A percentile compares a stretch with the other conserved stretches of the same genome.
These are phyloP conservation scores for Alternaria triticina DNA, from an alignment of 2,329 filamentous ascomycete genomes.

Conservation along the genomic window DNA sequence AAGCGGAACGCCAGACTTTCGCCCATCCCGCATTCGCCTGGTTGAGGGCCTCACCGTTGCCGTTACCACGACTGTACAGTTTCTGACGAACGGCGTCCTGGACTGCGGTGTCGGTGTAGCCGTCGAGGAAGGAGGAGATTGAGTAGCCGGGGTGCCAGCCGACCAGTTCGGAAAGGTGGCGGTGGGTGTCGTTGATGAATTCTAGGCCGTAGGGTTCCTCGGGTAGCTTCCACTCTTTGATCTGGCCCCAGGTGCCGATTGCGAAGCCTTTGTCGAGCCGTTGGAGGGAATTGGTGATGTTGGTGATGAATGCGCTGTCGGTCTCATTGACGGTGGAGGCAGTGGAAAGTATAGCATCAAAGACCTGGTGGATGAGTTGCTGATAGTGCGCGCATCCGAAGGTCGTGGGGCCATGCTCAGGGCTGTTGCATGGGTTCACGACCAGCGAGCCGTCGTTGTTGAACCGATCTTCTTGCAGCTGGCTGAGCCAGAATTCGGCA, in stretches of 20 bases:
- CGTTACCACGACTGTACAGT: slow-evolving; percentile 55
- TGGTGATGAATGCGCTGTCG: slow-evolving; percentile 42
- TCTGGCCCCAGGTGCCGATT: slow-evolving; percentile 51
- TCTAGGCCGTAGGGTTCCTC: slow-evolving; percentile 47
- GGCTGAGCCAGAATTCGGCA: slow-evolving; percentile 63
- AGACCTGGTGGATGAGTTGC: slow-evolving; percentile 56
- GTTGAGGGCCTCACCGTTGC: slow-evolving; percentile 47
- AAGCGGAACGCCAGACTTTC: slow-evolving; percentile 64
- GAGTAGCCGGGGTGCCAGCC: slow-evolving; percentile 64
- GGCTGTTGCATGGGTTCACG: slow-evolving; percentile 65
- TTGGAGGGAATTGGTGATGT: slow-evolving; percentile 52
- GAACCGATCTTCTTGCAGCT: slow-evolving; percentile 59
- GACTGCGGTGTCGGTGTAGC: slow-evolving; percentile 55
- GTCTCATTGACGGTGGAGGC: slow-evolving; percentile 24
- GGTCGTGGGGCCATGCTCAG: slow-evolving; percentile 60
- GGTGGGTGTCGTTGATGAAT: slow-evolving; percentile 54
- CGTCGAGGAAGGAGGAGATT: slow-evolving; percentile 50
- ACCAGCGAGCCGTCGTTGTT: slow-evolving; percentile 61
- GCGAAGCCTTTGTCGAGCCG: slow-evolving; percentile 61
- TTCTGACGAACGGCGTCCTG: slow-evolving; percentile 55
- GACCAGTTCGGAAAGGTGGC: slow-evolving; percentile 62
- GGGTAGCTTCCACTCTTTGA: slow-evolving; percentile 60
- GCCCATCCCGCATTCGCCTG: slow-evolving; percentile 64
- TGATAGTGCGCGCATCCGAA: slow-evolving; percentile 63
- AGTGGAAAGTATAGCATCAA: slow-evolving; percentile 36